Evolutionary conservation across 306 rosid genomes (phyloP).

Genomic region (Rubus idaeus): DNA sequence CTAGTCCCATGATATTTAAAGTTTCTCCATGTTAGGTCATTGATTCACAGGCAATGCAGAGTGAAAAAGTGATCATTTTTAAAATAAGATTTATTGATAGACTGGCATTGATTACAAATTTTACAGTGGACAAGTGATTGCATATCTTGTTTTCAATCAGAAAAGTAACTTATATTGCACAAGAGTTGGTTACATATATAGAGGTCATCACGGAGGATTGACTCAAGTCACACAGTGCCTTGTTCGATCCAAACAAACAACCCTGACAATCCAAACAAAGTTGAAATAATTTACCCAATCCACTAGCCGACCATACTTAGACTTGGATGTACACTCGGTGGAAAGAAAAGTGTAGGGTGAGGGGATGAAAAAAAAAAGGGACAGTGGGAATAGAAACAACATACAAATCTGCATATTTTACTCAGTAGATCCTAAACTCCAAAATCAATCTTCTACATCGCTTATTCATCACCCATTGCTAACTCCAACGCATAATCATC

Average conservation of each 20-base stretch:
- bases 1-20: neutral
- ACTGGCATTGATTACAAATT: neutral
- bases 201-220: neutral
- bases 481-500: constrained; percentile 98
- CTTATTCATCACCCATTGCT: constrained; percentile 93
- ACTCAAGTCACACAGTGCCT: neutral
- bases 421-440: constrained; percentile 16
- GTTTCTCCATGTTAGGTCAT: neutral
- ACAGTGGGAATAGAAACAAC: neutral
- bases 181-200: constrained; percentile 11
- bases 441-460: constrained; percentile 20
- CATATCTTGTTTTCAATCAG: neutral
- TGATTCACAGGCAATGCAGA: neutral
- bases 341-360: neutral
- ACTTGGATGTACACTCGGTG: neutral
- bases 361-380: neutral
- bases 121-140: neutral
- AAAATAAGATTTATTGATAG: neutral
- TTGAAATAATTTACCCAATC: neutral
- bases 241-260: neutral
- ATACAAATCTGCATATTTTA: neutral
- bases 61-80: neutral
- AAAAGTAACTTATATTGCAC: neutral
- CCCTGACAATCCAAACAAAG: neutral
- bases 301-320: neutral